Evolutionary conservation across 2,329 filamentous ascomycete genomes (phyloP), one percentile per base, ranked within the genome.

Genomic region (Neopestalotiopsis sp.): DNA sequence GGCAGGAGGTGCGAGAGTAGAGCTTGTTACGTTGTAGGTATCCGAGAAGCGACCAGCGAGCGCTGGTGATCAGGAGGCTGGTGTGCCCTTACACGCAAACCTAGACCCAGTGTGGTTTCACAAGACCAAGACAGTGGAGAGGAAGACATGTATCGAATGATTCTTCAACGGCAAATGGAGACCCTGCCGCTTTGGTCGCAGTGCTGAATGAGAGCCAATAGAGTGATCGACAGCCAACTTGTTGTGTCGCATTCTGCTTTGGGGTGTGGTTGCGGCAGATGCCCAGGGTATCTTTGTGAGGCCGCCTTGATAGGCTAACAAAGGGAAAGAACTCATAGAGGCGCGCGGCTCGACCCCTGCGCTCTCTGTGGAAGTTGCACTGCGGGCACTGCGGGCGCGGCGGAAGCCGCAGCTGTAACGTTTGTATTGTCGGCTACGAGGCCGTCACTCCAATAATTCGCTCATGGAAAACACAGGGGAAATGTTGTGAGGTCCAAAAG

Each of bases 111-210:
- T 56, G 9, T 24, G 42, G 62, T 58, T 66, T 40, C 63, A 58
- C 45, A n/a, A 57, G 14, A 66, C 63, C 63, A 56, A 38, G 63
- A 66, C 62, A 65, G 45, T 38, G 63, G 49, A 64, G 61, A n/a
- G 34, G 13, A 17, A 64, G 61, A 64, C 12, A 64, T 20, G 38
- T 40, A 64, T 64, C 61, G n/a, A 66, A 56, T 28, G 42, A 56
- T 58, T 66, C 63, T 66, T 66, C 63, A 66, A 66, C 63, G 63
- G 63, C 49, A 56, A 57, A 24, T 24, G n/a, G 40, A 66, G 17
- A 66, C 34, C 24, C 42, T 57, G 63, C 45, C 63, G 38, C 34
- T 45, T 45, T 49, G n/a, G 20, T 20, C 62, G 20, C 40, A 32
- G 12, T n/a, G 13, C n/a, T 53, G 61, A 64, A 53, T 14, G 20